Evolutionary conservation across 805 yeast genomes (phyloP).

Genomic region (Candida morakotiae): DNA sequence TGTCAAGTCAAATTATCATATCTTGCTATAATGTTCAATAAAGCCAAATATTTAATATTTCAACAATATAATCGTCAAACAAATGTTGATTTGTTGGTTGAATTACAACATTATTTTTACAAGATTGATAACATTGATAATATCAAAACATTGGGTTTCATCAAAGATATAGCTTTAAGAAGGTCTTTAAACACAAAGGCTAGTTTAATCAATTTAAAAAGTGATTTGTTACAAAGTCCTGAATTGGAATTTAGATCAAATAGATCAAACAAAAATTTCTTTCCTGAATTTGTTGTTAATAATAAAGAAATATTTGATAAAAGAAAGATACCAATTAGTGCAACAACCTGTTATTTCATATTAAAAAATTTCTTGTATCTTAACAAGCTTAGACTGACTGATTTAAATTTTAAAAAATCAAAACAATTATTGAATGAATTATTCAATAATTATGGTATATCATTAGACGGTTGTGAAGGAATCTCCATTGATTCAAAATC

Average conservation of each 20-base stretch:
- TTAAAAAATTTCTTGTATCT: slow-evolving; percentile 2
- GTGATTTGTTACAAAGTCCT: slow-evolving; percentile 4
- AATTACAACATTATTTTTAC: slow-evolving; percentile 5
- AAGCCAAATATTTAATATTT: slow-evolving; percentile 2
- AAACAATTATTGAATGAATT: background rate
- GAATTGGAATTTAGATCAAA: slow-evolving; percentile 4
- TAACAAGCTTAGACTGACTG: slow-evolving; percentile 18
- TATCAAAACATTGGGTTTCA: slow-evolving; percentile 2
- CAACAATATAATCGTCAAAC: slow-evolving; percentile 2
- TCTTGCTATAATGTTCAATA: slow-evolving; percentile 3
- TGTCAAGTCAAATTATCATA: slow-evolving; percentile 4
- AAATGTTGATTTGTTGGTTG: slow-evolving; percentile 3
- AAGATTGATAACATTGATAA: slow-evolving; percentile 1
- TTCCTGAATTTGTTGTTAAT: slow-evolving; percentile 4
- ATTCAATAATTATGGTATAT: slow-evolving; percentile 3
- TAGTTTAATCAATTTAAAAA: slow-evolving; percentile 4
- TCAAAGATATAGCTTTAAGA: slow-evolving; percentile 3
- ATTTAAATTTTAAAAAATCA: slow-evolving; percentile 4
- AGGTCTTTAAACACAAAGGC: slow-evolving; percentile 5
- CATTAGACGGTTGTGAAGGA: slow-evolving; percentile 1
- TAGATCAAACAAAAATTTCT: slow-evolving; percentile 2
- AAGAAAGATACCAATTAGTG: slow-evolving; percentile 5
- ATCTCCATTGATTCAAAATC: background rate
- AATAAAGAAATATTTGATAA: slow-evolving; percentile 19
- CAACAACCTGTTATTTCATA: slow-evolving; percentile 3